A percentile compares a stretch with the other conserved stretches of the same genome.
Evolutionary conservation across 73 alveolate genomes (phyloP).

Genomic region (Paramecium octaurelia): DNA sequence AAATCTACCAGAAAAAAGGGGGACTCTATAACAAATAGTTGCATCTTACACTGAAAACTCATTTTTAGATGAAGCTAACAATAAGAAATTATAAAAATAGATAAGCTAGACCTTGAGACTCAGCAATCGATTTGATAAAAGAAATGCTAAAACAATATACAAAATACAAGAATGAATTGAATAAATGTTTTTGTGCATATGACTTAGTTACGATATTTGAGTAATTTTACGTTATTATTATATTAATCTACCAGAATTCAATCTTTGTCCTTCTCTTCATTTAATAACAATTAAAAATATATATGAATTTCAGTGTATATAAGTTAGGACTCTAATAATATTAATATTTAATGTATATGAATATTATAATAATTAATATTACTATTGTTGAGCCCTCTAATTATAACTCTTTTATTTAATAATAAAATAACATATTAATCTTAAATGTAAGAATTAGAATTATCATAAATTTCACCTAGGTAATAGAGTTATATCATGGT

Average conservation of each 20-base stretch:
- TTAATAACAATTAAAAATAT: too few relatives aligned
- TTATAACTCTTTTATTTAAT: too few relatives aligned
- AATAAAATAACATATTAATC: not conserved
- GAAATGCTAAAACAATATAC: constrained; percentile 20
- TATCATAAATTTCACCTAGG: too few relatives aligned
- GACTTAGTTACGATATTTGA: not conserved
- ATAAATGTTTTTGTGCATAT: not conserved
- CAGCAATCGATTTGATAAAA: constrained; percentile 16
- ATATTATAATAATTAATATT: too few relatives aligned
- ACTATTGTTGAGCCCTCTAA: too few relatives aligned
- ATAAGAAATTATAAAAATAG: not conserved
- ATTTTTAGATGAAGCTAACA: not conserved
- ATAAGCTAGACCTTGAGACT: not conserved
- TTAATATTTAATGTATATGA: too few relatives aligned
- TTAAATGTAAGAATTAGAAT: too few relatives aligned
- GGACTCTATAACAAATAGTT: not conserved
- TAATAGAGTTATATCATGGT: too few relatives aligned
- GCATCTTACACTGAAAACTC: not conserved
- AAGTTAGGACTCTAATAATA: too few relatives aligned
- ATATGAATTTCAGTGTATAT: too few relatives aligned
- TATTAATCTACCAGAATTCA: not conserved
- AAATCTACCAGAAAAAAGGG: not conserved
- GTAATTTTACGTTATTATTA: not conserved
- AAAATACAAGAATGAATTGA: not conserved
- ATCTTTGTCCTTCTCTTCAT: too few relatives aligned